phyloP scores from a whole-genome alignment of 192 early-diverging fungal species.

The Martensiomyces pterosporus region DNA sequence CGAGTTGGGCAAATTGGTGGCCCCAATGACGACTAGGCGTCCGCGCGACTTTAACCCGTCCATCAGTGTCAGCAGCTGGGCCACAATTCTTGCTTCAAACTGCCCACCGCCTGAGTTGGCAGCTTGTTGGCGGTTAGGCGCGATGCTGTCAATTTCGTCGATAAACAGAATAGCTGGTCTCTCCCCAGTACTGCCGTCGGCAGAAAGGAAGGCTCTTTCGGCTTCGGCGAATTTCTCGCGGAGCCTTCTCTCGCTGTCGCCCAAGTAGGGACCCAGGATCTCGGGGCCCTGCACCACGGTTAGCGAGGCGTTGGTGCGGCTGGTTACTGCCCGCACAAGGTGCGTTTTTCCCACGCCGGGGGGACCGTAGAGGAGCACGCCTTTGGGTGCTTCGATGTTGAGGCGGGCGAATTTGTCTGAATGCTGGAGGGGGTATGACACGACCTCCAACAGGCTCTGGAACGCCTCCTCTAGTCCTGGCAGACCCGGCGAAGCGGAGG shows the following conservation, averaged over 20 bases:
- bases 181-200: conserved; percentile 15
- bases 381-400: conserved; percentile 77
- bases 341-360: conserved; percentile 95
- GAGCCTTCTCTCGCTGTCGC: conserved; percentile 82
- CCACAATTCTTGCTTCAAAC: conserved; percentile 88
- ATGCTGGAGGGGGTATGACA: conserved; percentile 73
- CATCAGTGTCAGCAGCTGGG: conserved; percentile 99
- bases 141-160: conserved; percentile 81
- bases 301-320: conserved; percentile 63
- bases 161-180: conserved; percentile 81
- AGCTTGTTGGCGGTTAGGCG: conserved; percentile 20
- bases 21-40: conserved; percentile 96
- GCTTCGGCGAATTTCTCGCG: conserved; percentile 71
- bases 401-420: conserved; percentile 57
- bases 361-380: conserved; percentile 86
- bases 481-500: conserved; percentile 2
- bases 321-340: conserved; percentile 68
- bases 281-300: conserved; percentile 77
- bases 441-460: conserved; percentile 67
- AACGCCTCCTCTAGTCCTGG: conserved; percentile 74
- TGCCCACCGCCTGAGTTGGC: conserved; percentile 20
- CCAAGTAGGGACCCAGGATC: conserved; percentile 74
- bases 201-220: too few relatives aligned
- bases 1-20: conserved; percentile 96
- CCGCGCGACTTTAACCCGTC: conserved; percentile 96